Evolutionary conservation across 176 grass and related monocot species (phyloP), one percentile per base, ranked within the genome.

Genomic region (Luzula sylvatica): DNA sequence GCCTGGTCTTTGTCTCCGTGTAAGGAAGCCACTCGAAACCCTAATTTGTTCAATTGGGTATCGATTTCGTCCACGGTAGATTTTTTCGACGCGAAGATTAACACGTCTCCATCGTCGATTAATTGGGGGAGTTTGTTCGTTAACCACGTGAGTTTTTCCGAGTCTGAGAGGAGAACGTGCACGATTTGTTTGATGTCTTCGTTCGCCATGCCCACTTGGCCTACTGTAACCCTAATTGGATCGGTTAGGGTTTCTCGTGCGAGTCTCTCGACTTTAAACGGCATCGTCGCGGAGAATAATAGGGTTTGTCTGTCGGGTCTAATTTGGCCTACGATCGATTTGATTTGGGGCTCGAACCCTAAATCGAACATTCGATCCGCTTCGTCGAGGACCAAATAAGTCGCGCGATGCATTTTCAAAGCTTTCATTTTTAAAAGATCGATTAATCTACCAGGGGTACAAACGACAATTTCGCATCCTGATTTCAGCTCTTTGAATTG

Each of bases 351-450:
- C 51, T 96, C 92, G 65, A 96, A 96, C 27, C 92, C 90, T 55
- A 96, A 77, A 77, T 96, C 92, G 76, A 96, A 96, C 92, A 96
- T 96, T 20, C 92, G 81, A 48, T 96, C 92, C 19, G 92, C 92
- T 78, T 96, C 92, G 61, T 96, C 92, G 47, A 96, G 81, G 68
- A 96, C 92, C 55, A 96, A 53, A 81, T 89, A 96, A 53, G 92
- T 82, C 25, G 85, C 78, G 67, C 92, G 82, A 40, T 74, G 68
- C 85, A 96, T 96, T 46, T 58, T 86, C 43, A 96, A 46, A 57
- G 92, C 92, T 59, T 96, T 96, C 92, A 86, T 86, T 68, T 89
- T 96, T 24, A 96, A 70, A 69, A 96, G 88, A 75, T 96, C 92
- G 47, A 96, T 96, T 60, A 96, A 72, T 72, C 92, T 96, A 23